phyloP scores from a whole-genome alignment of 164 flowering plant species.

The Santalum album region DNA sequence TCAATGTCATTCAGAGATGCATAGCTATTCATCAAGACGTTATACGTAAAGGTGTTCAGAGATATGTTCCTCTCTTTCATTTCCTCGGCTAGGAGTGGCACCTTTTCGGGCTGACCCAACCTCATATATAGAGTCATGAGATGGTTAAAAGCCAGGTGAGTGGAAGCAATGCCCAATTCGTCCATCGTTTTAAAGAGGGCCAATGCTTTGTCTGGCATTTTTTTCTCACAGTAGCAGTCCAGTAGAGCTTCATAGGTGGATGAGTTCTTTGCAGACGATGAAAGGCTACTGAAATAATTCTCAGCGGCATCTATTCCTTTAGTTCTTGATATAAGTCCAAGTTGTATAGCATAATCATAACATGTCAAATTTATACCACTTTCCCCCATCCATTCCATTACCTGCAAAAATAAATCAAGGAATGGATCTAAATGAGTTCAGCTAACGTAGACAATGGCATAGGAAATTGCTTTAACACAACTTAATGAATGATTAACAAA shows the following conservation, averaged over 20 bases:
- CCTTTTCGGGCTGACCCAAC: conserved; percentile 24
- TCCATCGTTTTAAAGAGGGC: conserved; percentile 26
- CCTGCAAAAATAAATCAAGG: conserved; percentile 10
- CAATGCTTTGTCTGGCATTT: conserved; percentile 23
- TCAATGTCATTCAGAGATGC: conserved; percentile 25
- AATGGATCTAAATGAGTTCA: too few species aligned
- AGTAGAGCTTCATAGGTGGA: conserved; percentile 38
- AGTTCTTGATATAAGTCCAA: conserved; percentile 25
- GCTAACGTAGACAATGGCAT: too few species aligned
- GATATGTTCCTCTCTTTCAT: conserved; percentile 19
- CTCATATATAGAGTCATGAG: conserved; percentile 24
- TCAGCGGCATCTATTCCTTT: conserved; percentile 28
- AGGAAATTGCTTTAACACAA: too few species aligned
- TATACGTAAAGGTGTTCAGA: conserved; percentile 22
- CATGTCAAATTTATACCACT: conserved; percentile 12
- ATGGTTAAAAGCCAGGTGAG: conserved; percentile 19
- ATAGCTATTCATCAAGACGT: conserved; percentile 24
- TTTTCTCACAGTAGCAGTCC: conserved; percentile 27
- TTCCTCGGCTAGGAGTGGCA: conserved; percentile 18
- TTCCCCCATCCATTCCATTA: conserved; percentile 36
- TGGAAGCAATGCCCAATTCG: conserved; percentile 12
- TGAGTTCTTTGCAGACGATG: conserved; percentile 20
- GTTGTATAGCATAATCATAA: conserved; percentile 22
- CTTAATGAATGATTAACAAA: too few species aligned
- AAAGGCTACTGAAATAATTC: conserved; percentile 27